Evolutionary conservation across 1,284 basidiomycete genomes (phyloP).

Genomic region (Phenoliferia sp.): DNA sequence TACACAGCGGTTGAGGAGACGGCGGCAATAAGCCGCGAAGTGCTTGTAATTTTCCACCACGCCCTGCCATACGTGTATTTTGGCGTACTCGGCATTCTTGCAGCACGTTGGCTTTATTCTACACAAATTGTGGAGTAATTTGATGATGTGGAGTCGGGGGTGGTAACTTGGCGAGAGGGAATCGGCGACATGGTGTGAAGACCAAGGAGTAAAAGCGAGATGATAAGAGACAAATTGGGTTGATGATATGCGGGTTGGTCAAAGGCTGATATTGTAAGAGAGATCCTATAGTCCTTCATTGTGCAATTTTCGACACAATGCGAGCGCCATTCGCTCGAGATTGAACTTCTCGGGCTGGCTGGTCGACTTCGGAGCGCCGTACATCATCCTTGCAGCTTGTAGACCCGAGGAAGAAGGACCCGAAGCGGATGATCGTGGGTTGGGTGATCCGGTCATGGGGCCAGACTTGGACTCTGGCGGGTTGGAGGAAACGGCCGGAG

Average conservation of each 20-base stretch:
- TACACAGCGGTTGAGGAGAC: background rate
- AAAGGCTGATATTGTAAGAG: no score
- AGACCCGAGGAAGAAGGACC: background rate
- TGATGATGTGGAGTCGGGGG: no score
- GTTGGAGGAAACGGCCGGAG: slow-evolving; percentile 2
- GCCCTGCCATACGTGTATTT: background rate
- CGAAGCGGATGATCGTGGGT: background rate
- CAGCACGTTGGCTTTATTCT: background rate
- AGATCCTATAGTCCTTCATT: slow-evolving; percentile 58
- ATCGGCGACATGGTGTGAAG: no score
- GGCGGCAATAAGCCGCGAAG: background rate
- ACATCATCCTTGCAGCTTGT: slow-evolving; percentile 24
- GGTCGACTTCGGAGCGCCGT: slow-evolving; percentile 21
- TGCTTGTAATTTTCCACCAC: background rate
- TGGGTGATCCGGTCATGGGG: background rate
- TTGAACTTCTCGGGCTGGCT: slow-evolving; percentile 46
- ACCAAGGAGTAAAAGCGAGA: no score
- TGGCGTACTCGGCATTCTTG: background rate
- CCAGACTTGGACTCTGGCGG: slow-evolving; percentile 7
- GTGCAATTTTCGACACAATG: slow-evolving; percentile 67
- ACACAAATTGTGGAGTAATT: background rate
- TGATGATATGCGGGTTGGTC: no score
- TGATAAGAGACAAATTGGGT: no score
- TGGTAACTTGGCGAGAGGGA: no score
- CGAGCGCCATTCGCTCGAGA: slow-evolving; percentile 69